Evolutionary conservation across 2,329 filamentous ascomycete genomes (phyloP).

Genomic region (Phoma sp.): DNA sequence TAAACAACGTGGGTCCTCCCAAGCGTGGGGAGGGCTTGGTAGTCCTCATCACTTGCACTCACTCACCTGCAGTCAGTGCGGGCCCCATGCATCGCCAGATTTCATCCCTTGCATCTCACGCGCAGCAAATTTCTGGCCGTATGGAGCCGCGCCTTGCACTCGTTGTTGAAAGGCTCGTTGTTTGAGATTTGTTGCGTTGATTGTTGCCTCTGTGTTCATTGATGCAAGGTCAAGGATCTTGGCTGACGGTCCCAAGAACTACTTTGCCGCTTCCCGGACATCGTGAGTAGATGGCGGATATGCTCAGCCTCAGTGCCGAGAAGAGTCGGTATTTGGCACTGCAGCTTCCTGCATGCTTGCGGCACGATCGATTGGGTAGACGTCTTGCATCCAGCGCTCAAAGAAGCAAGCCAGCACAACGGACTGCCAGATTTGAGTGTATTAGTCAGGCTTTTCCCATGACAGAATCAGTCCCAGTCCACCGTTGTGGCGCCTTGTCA

Average conservation of each 20-base stretch:
- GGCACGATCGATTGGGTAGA: neutral
- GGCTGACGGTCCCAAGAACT: conserved; percentile 42
- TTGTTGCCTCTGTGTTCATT: conserved; percentile 11
- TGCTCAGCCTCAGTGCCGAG: conserved; percentile 41
- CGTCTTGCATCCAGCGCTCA: conserved; percentile 1
- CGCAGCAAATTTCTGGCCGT: conserved; percentile 13
- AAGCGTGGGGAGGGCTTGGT: conserved; percentile 28
- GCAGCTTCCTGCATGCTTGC: conserved; percentile 8
- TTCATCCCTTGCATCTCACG: conserved; percentile 9
- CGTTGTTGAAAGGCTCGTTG: neutral
- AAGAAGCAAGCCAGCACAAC: neutral
- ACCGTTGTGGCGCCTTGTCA: neutral
- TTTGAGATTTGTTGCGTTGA: conserved; percentile 5
- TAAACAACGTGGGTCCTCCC: conserved; percentile 36
- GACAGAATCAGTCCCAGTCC: conserved; percentile 4
- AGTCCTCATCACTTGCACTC: conserved; percentile 25
- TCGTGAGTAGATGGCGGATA: conserved; percentile 15
- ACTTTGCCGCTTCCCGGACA: conserved; percentile 30
- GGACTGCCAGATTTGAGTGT: conserved; percentile 4
- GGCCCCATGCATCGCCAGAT: conserved; percentile 5
- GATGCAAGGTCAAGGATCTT: conserved; percentile 37
- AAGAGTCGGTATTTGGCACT: conserved; percentile 32
- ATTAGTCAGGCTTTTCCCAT: neutral
- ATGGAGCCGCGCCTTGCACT: conserved; percentile 4
- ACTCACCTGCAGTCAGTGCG: conserved; percentile 21